Evolutionary conservation across 495 filamentous ascomycete genomes (phyloP), one percentile per base, ranked within the genome.

Genomic region (Xylaria nigripes): DNA sequence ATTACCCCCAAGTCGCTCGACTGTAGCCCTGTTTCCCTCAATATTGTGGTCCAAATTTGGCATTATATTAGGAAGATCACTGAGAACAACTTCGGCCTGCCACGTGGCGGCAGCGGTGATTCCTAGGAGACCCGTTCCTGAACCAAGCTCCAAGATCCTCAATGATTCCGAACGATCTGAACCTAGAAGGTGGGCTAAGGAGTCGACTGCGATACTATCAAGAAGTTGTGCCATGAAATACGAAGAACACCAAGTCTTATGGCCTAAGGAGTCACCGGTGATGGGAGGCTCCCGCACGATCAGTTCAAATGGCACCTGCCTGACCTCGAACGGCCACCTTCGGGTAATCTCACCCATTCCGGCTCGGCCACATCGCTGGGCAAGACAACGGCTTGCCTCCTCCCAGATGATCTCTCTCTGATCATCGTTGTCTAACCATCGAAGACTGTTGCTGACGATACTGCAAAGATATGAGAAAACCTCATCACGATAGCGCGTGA

Each of bases 221-320:
- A 97, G 81, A 12, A 85, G 83, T 58, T 83, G 86, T 0, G 93
- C 86, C 16, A 98, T 84, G 2, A 94, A 78, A 64, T 87, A 93
- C 0, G 89, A 89, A 0, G 89, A 89, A 0, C 86, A 82, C 91
- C 91, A 96, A 0, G 91, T 96, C 64, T 96, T 96, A 61, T 90
- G 78, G 10, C 93, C 93, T 15, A 96, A 78, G 51, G 91, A 85
- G 66, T 96, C 93, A 2, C 85, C 81, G 0, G 87, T 95, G 48
- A 96, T 70, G 2, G 90, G 82, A 0, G 93, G 93, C 62, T 98
- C 93, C 57, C 91, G 80, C 16, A 98, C 80, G 15, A 76, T 72
- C 47, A 94, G 68, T 34, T 84, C 77, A 57, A 87, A 76, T 1
- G 61, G 51, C 5, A 55, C 51, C 2, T 51, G 56, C 6, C 59